Base-by-base conservation (phyloP, 176 grass and related monocot genomes). In the Eleusine indica region DNA sequence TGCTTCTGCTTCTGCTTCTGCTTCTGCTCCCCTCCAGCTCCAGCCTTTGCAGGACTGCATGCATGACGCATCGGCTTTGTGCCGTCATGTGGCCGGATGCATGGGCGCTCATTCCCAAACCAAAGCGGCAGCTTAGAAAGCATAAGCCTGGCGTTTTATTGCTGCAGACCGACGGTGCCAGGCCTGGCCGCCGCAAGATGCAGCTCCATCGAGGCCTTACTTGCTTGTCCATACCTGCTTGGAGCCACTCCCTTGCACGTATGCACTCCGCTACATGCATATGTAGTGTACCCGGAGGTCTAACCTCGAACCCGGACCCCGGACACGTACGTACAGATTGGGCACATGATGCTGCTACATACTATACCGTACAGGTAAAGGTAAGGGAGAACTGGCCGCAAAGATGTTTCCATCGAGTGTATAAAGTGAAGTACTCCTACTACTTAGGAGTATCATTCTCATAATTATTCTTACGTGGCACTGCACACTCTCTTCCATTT, bases 71-170 rank as follows among this genome's bases (percentile, higher is more conserved):
- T 68, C 63, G 47, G 80, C 86, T 17, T 76, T 47, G 68, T 66
- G 76, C 71, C 76, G 60, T 54, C 84, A 42, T 77, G 66, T 54
- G 64, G 46, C 6, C 9, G 44, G 9, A 6, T 13, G 44, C 8
- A 6, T 13, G 1, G 37, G 10, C 71, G 64, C 82, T 64, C 47
- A 70, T 81, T 63, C 70, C 77, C n/a, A 89, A 74, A 76, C 87
- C 64, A 39, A 40, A 56, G 38, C 58, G 58, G 57, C 61, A 49
- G 63, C 62, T 85, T 67, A 75, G 84, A 85, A 85, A 89, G 82
- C 87, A 81, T 63, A 18, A 53, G 53, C 82, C 76, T 89, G 87
- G 87, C 82, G 77, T 89, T 89, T 80, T 85, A 76, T 68, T 75
- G 87, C 71, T 53, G 71, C 53, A 76, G 63, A 63, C 16, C 18